Evolutionary conservation across 768 basidiomycete species (phyloP), one percentile per base, ranked within the genome.

Genomic region (Lepiota brunneoincarnata): DNA sequence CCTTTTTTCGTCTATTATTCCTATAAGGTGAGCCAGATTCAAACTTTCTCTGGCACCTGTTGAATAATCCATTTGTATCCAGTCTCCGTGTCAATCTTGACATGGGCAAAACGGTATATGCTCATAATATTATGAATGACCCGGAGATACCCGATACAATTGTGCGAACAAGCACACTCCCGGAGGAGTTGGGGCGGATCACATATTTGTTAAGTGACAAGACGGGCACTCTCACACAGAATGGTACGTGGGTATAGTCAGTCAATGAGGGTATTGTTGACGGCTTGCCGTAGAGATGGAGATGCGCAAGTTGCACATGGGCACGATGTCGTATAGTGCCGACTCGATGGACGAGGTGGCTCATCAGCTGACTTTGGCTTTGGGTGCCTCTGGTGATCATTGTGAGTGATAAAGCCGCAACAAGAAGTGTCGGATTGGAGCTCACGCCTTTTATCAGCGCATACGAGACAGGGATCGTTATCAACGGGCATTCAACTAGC

Each of bases 281-380:
- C 24, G 38, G 14, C 18, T 18, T 26, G 17, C 20, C 15, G 3
- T 68, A 98, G 96, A 98, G 67, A 99, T 99, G 97, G 96, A 98
- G 70, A 91, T 98, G 89, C 94, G 89, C 77, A 99, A 97, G 67
- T 75, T 99, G 24, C 97, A 98, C 64, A 92, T 98, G 89, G 97
- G 97, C 4, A 99, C 97, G 1, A 92, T 98, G 82, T 95, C 93
- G 0, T 99, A 95, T 64, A 95, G 92, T 1, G 87, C 76, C 58
- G 97, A 99, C 62, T 88, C 97, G n/a, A 98, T 99, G 96, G 97
- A 99, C 62, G 97, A 99, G 66, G 93, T 98, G 20, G 82, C 87
- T 1, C 91, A 92, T 73, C 93, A 98, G 61, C 76, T 99, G n/a
- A 82, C 85, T 12, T 75, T 86, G 46, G 88, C 95, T 0, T 93